Conservation (phyloP, 2,329 filamentous ascomycete genomes). For the Akanthomyces muscarius region DNA sequence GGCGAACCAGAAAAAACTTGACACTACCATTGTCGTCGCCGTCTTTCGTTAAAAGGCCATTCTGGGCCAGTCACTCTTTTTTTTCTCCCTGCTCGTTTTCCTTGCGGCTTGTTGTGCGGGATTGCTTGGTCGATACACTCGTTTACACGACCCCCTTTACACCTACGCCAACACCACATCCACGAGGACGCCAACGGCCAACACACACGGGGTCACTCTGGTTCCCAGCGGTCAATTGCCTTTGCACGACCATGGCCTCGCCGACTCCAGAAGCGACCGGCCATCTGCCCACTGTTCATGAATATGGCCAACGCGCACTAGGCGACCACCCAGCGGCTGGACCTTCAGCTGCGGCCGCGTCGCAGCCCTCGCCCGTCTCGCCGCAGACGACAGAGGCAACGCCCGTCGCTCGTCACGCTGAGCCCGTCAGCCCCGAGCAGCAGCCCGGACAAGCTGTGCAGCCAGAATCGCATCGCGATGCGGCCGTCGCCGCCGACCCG, state of each 20-base stretch:
- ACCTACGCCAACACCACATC: not conserved
- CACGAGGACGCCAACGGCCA: not conserved
- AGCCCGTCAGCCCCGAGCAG: not conserved
- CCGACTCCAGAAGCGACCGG: not conserved
- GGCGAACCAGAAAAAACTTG: not conserved
- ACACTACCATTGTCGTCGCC: not conserved
- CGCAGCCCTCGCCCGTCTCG: slow-evolving; percentile 1
- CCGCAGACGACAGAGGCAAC: not conserved
- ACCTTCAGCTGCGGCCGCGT: not conserved
- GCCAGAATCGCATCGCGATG: not conserved
- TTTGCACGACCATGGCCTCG: not conserved
- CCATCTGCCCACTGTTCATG: not conserved
- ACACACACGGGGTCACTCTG: not conserved
- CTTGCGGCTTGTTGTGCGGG: not conserved
- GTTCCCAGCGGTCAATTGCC: not conserved
- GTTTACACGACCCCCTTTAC: not conserved
- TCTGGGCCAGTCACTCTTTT: slow-evolving; percentile 11
- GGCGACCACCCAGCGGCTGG: not conserved
- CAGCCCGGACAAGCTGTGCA: not conserved
- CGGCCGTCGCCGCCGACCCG: not conserved
- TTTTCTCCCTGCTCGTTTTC: not conserved
- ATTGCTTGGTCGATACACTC: not conserved
- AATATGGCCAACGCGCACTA: not conserved
- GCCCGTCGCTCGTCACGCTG: not conserved
- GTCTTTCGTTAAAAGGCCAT: slow-evolving; percentile 1